Base-by-base conservation (phyloP, 495 filamentous ascomycete species). In the Penicillium steckii region DNA sequence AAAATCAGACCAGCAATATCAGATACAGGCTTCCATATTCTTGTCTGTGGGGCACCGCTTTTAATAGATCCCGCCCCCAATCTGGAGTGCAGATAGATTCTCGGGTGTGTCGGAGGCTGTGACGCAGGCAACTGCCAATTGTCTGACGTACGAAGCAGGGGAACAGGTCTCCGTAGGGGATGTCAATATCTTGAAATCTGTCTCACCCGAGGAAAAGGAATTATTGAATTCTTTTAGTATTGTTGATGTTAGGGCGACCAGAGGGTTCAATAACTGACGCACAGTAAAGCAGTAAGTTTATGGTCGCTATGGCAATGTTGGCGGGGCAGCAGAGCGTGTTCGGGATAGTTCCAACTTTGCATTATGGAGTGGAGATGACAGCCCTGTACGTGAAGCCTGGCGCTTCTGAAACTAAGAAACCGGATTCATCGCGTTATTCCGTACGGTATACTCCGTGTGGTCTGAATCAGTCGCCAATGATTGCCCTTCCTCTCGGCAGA, bases 241-340 rank as follows among this genome's bases (percentile, higher is more conserved):
- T n/a, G n/a, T n/a, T n/a, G n/a, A n/a, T n/a, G n/a, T n/a, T n/a
- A n/a, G n/a, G n/a, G n/a, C n/a, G n/a, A n/a, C n/a, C n/a, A n/a
- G n/a, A n/a, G n/a, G n/a, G n/a, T n/a, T n/a, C n/a, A n/a, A n/a
- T n/a, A n/a, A n/a, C n/a, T n/a, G n/a, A n/a, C n/a, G n/a, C n/a
- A 12, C 27, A 12, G 27, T 29, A 21, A 19, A 35, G 30, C 27
- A 22, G 37, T 42, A 38, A 46, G 50, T 49, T 60, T 60, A 46
- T 49, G 37, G 60, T 63, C 57, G 60, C 54, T 45, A 63, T 60
- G 55, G 56, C 60, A 60, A 63, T 63, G n/a, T 23, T 41, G 22
- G 56, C 38, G 52, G 57, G 49, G 53, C 21, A 32, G 48, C 27
- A 25, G 38, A 37, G 48, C 21, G 18, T 35, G 8, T 12, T 27